Base-by-base conservation (phyloP, 2,329 filamentous ascomycete genomes). In the Alternaria dauci region DNA sequence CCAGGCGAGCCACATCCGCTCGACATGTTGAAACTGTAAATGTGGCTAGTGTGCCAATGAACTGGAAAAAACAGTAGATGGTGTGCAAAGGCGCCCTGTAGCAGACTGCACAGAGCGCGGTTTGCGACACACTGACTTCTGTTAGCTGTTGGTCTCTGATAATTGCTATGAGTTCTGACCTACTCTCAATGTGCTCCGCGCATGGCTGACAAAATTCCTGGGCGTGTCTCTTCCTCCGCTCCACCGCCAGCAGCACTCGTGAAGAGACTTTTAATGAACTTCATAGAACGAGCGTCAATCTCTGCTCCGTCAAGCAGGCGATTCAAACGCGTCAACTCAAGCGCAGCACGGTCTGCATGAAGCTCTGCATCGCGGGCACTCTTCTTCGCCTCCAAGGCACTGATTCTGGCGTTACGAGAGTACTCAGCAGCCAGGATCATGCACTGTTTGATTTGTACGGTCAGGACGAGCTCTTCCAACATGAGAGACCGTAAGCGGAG, bases 341-440 rank as follows among this genome's bases (percentile, higher is more conserved):
- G 2, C 2, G 39, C 23, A 11, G 55, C 63, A 25, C 61, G 62
- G 7, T 69, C 56, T 12, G 58, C 60, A 36, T 66, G 53, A 18
- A 71, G 36, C 39, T 69, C 66, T 4, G 74, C 71, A 34, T 73
- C 62, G 16, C 63, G 60, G 23, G 71, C 69, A 50, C 68, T 61
- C 52, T 68, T 66, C 28, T 58, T 61, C 3, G 71, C 71, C 20
- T 68, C 56, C 23, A 67, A 55, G 4, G 67, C 65, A 23, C 62
- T 56, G n/a, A 66, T 52, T 7, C 63, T 62, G 2, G 72, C 70
- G n/a, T 69, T 36, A 20, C 66, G 66, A 50, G 48, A 68, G 41
- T 50, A 62, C 1, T 71, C 65, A 4, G 71, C 44, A 8, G 67
- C 57, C 26, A 63, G 55, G 11, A 75, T 39, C n/a, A 73, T 53